phyloP scores from a whole-genome alignment of 805 yeast genomes.

The Lachancea kluyveri region DNA sequence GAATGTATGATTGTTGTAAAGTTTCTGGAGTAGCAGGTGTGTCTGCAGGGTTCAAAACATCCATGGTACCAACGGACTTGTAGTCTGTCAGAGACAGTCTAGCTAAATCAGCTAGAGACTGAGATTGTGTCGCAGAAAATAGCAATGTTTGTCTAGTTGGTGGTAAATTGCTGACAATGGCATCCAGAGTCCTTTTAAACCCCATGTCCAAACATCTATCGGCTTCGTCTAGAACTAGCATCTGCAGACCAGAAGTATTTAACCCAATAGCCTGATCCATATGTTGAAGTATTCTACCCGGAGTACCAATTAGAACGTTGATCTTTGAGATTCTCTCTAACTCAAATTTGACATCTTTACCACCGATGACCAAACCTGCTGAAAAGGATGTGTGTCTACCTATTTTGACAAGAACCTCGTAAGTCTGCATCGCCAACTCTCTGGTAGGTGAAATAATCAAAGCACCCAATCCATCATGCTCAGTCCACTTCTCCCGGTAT shows the following conservation, averaged over 20 bases:
- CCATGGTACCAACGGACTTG: conserved; percentile 44
- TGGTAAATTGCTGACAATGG: conserved; percentile 71
- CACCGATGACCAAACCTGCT: conserved; percentile 91
- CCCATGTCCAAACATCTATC: conserved; percentile 94
- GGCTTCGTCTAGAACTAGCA: conserved; percentile 83
- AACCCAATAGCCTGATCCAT: conserved; percentile 83
- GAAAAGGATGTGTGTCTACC: conserved; percentile 72
- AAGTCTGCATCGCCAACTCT: conserved; percentile 85
- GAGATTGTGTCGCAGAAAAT: conserved; percentile 87
- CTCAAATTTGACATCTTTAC: conserved; percentile 80
- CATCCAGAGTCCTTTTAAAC: conserved; percentile 75
- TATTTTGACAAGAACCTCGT: conserved; percentile 77
- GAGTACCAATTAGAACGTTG: conserved; percentile 84
- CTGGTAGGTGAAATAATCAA: conserved; percentile 87
- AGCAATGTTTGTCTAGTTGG: conserved; percentile 75
- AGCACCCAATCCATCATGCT: conserved; percentile 83
- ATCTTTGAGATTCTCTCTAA: conserved; percentile 71
- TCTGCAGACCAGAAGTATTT: conserved; percentile 67
- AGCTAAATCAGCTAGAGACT: conserved; percentile 75
- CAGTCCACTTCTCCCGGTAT: conserved; percentile 67
- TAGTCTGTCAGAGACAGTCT: conserved; percentile 44
- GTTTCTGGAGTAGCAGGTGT: conserved; percentile 75
- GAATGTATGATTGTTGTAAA: conserved; percentile 76
- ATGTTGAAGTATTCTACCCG: conserved; percentile 86
- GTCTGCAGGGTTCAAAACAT: conserved; percentile 44